These are phyloP conservation scores for Helicostylum pulchrum DNA, from an alignment of 192 early-diverging fungal genomes.

Conservation along the genomic window DNA sequence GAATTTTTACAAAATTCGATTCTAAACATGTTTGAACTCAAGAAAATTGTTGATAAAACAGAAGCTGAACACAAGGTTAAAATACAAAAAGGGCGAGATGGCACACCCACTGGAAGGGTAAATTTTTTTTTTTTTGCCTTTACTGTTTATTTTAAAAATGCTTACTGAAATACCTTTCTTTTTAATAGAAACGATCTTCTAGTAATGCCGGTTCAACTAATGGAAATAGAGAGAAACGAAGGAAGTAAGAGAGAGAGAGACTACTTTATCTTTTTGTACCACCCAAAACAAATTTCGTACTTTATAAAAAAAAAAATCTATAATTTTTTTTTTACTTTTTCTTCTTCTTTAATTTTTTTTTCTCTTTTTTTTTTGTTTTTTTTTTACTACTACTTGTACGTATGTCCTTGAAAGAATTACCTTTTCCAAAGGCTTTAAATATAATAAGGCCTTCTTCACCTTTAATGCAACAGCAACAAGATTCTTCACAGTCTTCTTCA, in stretches of 20 bases:
- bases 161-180: background rate
- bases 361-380: background rate
- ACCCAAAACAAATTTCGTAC: too few relatives aligned
- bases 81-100: conserved; percentile 12
- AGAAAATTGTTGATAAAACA: conserved; percentile 76
- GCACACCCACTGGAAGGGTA: conserved; percentile 4
- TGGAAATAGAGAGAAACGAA: conserved; percentile 14
- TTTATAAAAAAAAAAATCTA: background rate
- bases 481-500: conserved; percentile 17
- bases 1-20: conserved; percentile 74
- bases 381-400: conserved; percentile 9
- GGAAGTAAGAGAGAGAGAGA: background rate
- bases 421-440: conserved; percentile 8
- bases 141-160: background rate
- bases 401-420: background rate
- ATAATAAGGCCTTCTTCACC: conserved; percentile 11
- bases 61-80: conserved; percentile 58
- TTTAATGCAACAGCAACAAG: too few relatives aligned
- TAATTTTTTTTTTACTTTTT: background rate
- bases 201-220: conserved; percentile 2
- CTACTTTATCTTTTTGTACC: too few relatives aligned
- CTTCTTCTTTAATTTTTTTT: background rate
- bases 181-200: conserved; percentile 16
- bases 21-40: conserved; percentile 75
- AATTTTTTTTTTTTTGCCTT: background rate